Evolutionary conservation across 495 filamentous ascomycete species (phyloP).

Genomic region (Staphylotrichum longicolle): DNA sequence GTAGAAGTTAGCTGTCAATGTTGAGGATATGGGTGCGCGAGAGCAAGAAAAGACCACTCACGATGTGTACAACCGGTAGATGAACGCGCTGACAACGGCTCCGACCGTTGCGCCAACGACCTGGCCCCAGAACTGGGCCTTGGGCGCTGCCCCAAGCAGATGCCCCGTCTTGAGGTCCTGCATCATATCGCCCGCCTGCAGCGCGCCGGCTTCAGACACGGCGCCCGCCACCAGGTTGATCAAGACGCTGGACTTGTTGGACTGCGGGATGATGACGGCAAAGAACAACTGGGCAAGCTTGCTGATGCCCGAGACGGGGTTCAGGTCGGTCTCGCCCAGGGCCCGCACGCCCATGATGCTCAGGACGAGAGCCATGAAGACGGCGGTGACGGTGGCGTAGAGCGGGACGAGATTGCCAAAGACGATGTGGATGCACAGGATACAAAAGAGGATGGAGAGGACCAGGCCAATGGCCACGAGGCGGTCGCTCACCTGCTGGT

Average conservation of each 20-base stretch:
- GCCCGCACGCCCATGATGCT: constrained; percentile 95
- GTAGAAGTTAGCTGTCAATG: background rate
- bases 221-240: constrained; percentile 96
- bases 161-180: constrained; percentile 98
- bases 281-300: constrained; percentile 97
- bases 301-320: constrained; percentile 93
- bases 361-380: constrained; percentile 81
- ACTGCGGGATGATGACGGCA: constrained; percentile 73
- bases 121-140: constrained; percentile 95
- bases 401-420: constrained; percentile 68
- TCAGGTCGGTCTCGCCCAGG: constrained; percentile 92
- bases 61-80: constrained; percentile 87
- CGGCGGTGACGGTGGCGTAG: constrained; percentile 74
- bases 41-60: constrained; percentile 17
- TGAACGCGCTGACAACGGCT: constrained; percentile 78
- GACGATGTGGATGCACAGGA: constrained; percentile 71
- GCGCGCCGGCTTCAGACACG: constrained; percentile 65
- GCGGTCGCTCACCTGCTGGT: constrained; percentile 73
- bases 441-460: constrained; percentile 74
- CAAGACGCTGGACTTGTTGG: constrained; percentile 72
- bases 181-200: constrained; percentile 97
- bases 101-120: constrained; percentile 88
- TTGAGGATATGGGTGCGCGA: no score
- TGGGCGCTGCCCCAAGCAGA: constrained; percentile 84
- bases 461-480: constrained; percentile 72